Evolutionary conservation across 371 early-diverging fungal genomes (phyloP).

Genomic region (Enterocytospora artemiae): DNA sequence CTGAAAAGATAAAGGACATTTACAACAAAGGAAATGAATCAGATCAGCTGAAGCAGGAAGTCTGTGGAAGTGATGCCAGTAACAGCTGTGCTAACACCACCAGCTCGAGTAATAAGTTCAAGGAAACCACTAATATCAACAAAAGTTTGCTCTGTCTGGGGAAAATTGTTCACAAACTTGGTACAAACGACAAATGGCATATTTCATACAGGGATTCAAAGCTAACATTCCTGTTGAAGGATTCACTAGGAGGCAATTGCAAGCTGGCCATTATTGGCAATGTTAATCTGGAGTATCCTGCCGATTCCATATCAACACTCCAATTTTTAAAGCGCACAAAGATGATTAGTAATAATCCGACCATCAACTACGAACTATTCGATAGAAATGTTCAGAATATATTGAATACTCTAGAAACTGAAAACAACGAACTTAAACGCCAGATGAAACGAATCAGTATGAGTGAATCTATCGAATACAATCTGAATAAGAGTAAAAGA

Average conservation of each 20-base stretch:
- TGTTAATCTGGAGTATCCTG: conserved; percentile 43
- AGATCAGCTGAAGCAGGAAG: conserved; percentile 57
- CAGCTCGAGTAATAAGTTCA: conserved; percentile 47
- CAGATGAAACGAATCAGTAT: background rate
- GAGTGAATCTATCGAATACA: too few relatives aligned
- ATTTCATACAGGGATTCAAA: conserved; percentile 66
- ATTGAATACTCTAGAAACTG: background rate
- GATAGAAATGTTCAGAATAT: background rate
- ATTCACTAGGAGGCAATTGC: conserved; percentile 65
- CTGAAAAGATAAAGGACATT: conserved; percentile 60
- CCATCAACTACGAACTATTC: conserved; percentile 27
- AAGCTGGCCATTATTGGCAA: conserved; percentile 63
- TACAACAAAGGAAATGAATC: too few relatives aligned
- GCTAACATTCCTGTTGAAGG: conserved; percentile 64
- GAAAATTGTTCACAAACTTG: conserved; percentile 64
- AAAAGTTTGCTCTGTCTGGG: conserved; percentile 64
- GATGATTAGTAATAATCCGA: conserved; percentile 52
- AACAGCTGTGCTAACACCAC: background rate
- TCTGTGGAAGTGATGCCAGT: too few relatives aligned
- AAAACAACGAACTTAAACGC: background rate
- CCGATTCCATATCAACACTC: conserved; percentile 52
- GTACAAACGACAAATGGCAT: conserved; percentile 60
- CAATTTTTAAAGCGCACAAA: conserved; percentile 50
- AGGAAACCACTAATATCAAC: conserved; percentile 65
- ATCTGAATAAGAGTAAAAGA: too few relatives aligned